Evolutionary conservation across 768 basidiomycete genomes (phyloP), one percentile per base, ranked within the genome.

Genomic region (Crassisporium funariophilum): DNA sequence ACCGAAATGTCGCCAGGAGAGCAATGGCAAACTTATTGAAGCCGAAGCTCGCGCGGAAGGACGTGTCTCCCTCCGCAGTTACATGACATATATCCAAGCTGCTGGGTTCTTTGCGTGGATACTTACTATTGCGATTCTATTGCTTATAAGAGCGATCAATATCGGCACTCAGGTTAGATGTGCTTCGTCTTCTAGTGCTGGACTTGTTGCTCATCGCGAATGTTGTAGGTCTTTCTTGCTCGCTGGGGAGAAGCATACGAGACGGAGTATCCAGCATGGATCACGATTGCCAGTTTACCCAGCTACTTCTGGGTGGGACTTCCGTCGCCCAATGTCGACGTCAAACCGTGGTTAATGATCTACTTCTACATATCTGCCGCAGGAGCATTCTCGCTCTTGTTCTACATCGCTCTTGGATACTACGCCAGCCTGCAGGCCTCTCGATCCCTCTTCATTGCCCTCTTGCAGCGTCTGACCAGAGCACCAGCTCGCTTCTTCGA

Each of bases 401-500:
- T 77, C 10, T 80, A 77, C 52, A 82, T 86, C 50, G 68, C 75
- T 1, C 65, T 86, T 6, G 84, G 84, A 0, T 87, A 84, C 61
- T 85, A 84, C 54, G 77, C 83, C 11, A 83, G 84, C 55, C 68
- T 88, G 24, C 82, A 78, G 49, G 85, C 86, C 1, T 82, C 83
- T 16, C 75, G 83, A 1, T 70, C 71, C 5, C 70, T 88, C 9
- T 89, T 88, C 65, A 58, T 66, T 4, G 61, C 70, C 5, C 74
- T 86, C 46, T 70, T 87, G 9, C 65, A 62, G 31, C 63, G 83
- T 20, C 67, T 88, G 7, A 75, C 81, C 5, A 71, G 80, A 31
- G 85, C 86, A 0, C 85, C 85, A 2, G 71, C 78, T 17, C 78
- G 84, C 2, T 86, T 87, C 62, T 88, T 86, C 64, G 87, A 88